These are phyloP conservation scores for Mycena amicta DNA, from an alignment of 768 basidiomycete species.

Conservation along the genomic window DNA sequence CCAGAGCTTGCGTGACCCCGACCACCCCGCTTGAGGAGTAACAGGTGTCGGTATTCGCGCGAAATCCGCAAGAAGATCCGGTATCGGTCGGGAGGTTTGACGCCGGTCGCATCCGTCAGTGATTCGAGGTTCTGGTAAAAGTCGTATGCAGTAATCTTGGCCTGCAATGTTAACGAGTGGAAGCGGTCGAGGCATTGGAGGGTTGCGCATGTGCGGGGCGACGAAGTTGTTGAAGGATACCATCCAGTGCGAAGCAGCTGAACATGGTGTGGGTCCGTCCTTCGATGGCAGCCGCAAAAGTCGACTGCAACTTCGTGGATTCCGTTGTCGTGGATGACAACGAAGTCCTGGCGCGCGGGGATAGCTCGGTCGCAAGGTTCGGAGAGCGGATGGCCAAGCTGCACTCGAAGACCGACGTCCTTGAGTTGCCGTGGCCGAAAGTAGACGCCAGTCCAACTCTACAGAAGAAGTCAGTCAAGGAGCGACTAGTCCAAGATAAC, in stretches of 20 bases:
- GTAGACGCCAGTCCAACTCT: neutral
- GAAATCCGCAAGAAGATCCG: conserved; percentile 11
- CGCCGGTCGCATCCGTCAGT: conserved; percentile 11
- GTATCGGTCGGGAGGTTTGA: conserved; percentile 8
- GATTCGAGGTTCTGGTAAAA: conserved; percentile 13
- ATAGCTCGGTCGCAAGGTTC: conserved; percentile 4
- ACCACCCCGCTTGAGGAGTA: conserved; percentile 30
- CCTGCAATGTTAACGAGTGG: conserved; percentile 12
- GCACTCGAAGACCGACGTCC: conserved; percentile 20
- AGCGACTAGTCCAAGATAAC: neutral
- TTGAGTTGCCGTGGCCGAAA: neutral
- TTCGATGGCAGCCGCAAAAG: conserved; percentile 26
- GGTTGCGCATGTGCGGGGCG: neutral
- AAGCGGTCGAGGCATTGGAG: conserved; percentile 11
- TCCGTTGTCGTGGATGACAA: conserved; percentile 26
- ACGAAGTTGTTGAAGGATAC: conserved; percentile 8
- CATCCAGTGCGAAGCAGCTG: conserved; percentile 5
- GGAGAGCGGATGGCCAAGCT: conserved; percentile 27
- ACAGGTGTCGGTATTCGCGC: conserved; percentile 27
- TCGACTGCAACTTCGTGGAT: conserved; percentile 23
- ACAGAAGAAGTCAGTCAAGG: neutral
- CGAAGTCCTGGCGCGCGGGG: conserved; percentile 9
- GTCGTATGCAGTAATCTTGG: conserved; percentile 17
- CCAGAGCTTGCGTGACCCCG: conserved; percentile 29
- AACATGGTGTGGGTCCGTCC: neutral